Base-by-base conservation (phyloP, 306 rosid genomes). In the Vigna radiata region DNA sequence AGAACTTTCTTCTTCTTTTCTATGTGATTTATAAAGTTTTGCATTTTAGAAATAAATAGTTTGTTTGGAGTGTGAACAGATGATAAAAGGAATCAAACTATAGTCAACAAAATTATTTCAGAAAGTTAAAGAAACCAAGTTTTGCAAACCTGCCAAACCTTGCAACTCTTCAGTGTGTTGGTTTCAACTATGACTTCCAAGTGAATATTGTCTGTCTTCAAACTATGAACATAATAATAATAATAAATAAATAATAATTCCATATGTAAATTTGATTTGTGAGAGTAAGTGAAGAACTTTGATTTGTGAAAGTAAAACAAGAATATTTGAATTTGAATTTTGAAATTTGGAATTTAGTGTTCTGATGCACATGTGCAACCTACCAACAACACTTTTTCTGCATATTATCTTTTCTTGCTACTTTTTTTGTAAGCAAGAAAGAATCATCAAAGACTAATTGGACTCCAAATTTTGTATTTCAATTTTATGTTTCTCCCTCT, bases 101-200 rank as follows among this genome's bases (percentile, higher is more conserved):
- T 88, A 36, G 89, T 76, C 80, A 79, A 85, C 67, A 82, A 64
- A 27, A 71, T 67, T 71, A 82, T 9, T 23, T 6, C 36, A 54
- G 39, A 19, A 52, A 82, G 9, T 21, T 68, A 25, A 1, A 73
- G 79, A 59, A 78, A 44, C 43, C 21, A 41, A 60, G 17, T 81
- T 61, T 15, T 89, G 90, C 85, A 16, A 76, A 79, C 72, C 72
- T 61, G 78, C 93, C 93, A 19, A 89, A 89, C 93, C 81, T 79
- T 2, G 43, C 77, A 65, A 79, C 44, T 46, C 14, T 79, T 21
- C n/a, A n/a, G 4, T 29, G 1, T 52, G 73, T 18, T 41, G 19
- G 19, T 65, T 79, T 72, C 73, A 61, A 71, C 21, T 1, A 25
- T 0, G 60, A 53, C 54, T 66, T 17, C 19, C 3, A 15, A 81